These are phyloP conservation scores for Coleophoma eucalyptorum DNA, from an alignment of 2,329 filamentous ascomycete species.

Conservation along the genomic window DNA sequence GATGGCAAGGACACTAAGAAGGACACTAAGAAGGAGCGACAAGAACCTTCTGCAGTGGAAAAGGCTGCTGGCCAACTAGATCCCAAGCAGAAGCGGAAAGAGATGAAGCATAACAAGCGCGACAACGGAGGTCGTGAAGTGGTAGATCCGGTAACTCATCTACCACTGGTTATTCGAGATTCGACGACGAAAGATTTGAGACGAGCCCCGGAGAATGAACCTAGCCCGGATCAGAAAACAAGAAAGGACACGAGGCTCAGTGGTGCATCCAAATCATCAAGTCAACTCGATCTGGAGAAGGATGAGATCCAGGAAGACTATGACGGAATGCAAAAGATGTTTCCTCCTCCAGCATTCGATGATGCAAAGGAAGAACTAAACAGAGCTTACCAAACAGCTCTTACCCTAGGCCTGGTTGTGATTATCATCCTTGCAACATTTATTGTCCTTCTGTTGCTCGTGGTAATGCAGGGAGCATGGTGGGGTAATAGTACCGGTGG, in stretches of 20 bases:
- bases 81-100: constrained; percentile 20
- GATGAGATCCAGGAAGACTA: constrained; percentile 36
- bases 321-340: constrained; percentile 43
- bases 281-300: constrained; percentile 37
- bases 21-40: not conserved
- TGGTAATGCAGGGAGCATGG: not conserved
- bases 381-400: constrained; percentile 37
- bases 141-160: constrained; percentile 56
- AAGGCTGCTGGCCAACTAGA: constrained; percentile 14
- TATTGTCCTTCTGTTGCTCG: constrained; percentile 7
- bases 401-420: constrained; percentile 17
- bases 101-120: constrained; percentile 18
- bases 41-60: constrained; percentile 17
- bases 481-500: not conserved
- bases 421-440: constrained; percentile 12
- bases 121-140: constrained; percentile 37
- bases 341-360: constrained; percentile 48
- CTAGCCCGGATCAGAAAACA: constrained; percentile 6
- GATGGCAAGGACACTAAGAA: not conserved
- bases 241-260: constrained; percentile 33
- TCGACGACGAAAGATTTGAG: constrained; percentile 47
- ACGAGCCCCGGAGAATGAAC: constrained; percentile 27
- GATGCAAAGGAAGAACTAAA: constrained; percentile 38
- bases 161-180: constrained; percentile 52
- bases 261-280: constrained; percentile 36